Evolutionary conservation across 805 yeast species (phyloP).

Genomic region (Myxozyma melibiosi): DNA sequence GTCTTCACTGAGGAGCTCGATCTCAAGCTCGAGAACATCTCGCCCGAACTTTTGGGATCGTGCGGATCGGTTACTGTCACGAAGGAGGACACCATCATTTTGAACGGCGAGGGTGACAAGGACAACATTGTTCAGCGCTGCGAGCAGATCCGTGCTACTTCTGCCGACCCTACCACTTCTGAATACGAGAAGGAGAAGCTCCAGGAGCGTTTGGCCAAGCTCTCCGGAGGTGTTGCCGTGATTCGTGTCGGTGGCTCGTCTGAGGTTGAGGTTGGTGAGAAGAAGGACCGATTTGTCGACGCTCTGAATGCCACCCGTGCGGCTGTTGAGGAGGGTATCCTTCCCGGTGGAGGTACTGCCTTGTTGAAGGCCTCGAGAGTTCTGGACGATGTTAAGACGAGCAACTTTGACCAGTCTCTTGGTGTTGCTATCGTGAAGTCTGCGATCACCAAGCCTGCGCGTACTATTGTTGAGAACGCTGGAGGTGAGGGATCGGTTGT

Average conservation of each 20-base stretch:
- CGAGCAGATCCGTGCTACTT: slow-evolving; percentile 86
- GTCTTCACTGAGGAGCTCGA: slow-evolving; percentile 86
- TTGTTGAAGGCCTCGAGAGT: slow-evolving; percentile 84
- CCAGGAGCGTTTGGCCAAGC: slow-evolving; percentile 95
- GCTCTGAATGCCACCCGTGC: slow-evolving; percentile 99
- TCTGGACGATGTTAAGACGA: slow-evolving; percentile 61
- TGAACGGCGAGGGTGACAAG: slow-evolving; percentile 90
- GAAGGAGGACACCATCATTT: slow-evolving; percentile 91
- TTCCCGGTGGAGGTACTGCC: slow-evolving; percentile 99
- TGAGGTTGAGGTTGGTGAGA: slow-evolving; percentile 98
- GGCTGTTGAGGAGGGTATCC: slow-evolving; percentile 96
- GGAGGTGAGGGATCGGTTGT: slow-evolving; percentile 97
- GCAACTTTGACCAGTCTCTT: slow-evolving; percentile 92
- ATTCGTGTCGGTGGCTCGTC: slow-evolving; percentile 96
- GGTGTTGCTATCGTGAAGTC: slow-evolving; percentile 92
- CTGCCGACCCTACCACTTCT: slow-evolving; percentile 68
- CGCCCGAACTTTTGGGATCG: slow-evolving; percentile 84
- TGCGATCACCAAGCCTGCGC: slow-evolving; percentile 94
- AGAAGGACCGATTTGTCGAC: slow-evolving; percentile 98
- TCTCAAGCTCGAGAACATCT: slow-evolving; percentile 92
- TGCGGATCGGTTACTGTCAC: slow-evolving; percentile 91
- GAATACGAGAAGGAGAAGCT: slow-evolving; percentile 96
- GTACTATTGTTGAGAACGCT: slow-evolving; percentile 92
- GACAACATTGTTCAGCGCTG: slow-evolving; percentile 80
- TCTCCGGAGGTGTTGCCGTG: slow-evolving; percentile 98